Percentiles rank a stretch among this genome's conserved stretches.
phyloP scores from a whole-genome alignment of 2,329 filamentous ascomycete genomes.

The Coccinonectria pachysandricola region DNA sequence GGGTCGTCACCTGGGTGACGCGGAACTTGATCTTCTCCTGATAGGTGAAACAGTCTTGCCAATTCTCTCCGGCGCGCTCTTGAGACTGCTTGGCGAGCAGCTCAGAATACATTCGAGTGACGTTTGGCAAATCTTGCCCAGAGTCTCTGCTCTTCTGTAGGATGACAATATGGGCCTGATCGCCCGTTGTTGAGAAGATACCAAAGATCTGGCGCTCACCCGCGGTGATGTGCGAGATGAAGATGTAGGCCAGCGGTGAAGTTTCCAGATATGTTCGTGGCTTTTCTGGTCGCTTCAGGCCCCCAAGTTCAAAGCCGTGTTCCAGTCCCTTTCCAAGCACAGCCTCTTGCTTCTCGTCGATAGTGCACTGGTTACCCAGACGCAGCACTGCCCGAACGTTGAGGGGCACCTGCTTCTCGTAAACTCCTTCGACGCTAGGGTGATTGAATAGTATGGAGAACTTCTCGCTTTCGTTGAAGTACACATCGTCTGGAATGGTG shows the following conservation, averaged over 20 bases:
- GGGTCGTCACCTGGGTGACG: constrained; percentile 77
- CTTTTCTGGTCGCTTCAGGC: constrained; percentile 59
- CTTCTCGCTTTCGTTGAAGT: constrained; percentile 74
- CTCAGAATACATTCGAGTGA: constrained; percentile 80
- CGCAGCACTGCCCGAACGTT: constrained; percentile 80
- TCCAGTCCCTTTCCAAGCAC: constrained; percentile 89
- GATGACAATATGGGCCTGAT: constrained; percentile 79
- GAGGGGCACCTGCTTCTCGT: constrained; percentile 85
- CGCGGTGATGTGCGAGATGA: constrained; percentile 83
- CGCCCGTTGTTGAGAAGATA: constrained; percentile 73
- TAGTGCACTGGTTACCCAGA: constrained; percentile 82
- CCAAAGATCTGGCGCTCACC: constrained; percentile 91
- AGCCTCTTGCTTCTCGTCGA: constrained; percentile 82
- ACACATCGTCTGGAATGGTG: constrained; percentile 78
- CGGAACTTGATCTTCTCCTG: constrained; percentile 80
- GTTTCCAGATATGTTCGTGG: constrained; percentile 61
- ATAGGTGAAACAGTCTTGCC: constrained; percentile 77
- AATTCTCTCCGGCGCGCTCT: constrained; percentile 57
- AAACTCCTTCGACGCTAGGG: constrained; percentile 90
- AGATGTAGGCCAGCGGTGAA: constrained; percentile 71
- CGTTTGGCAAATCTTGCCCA: constrained; percentile 74
- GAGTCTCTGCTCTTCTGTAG: constrained; percentile 72
- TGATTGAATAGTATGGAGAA: constrained; percentile 80
- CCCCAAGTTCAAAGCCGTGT: constrained; percentile 78
- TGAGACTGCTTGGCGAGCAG: constrained; percentile 55